phyloP scores from a whole-genome alignment of 768 basidiomycete species.

The Trichaptum fuscoviolaceum region DNA sequence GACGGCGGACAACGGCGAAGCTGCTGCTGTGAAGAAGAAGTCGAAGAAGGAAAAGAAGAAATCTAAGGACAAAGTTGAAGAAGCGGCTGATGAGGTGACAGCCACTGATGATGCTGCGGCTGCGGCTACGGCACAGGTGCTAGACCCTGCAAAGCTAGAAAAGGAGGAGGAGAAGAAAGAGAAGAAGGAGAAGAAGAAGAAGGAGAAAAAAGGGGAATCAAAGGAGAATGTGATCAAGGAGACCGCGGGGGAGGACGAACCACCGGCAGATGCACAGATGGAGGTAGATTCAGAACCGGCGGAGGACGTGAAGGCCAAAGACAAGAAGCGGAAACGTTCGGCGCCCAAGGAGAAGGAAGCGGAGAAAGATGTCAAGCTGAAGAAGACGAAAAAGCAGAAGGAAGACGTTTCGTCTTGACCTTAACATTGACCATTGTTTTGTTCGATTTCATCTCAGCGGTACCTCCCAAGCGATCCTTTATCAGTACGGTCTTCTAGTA shows the following conservation, averaged over 20 bases:
- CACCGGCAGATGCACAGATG: slow-evolving; percentile 9
- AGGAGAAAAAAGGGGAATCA: slow-evolving; percentile 19
- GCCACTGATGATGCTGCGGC: slow-evolving; percentile 5
- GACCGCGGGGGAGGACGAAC: too few species aligned
- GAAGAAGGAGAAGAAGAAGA: slow-evolving; percentile 20
- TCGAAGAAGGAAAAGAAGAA: slow-evolving; percentile 25
- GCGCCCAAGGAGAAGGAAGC: slow-evolving; percentile 18
- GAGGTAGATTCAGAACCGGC: slow-evolving; percentile 8
- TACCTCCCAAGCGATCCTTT: neutral
- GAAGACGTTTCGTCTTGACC: neutral
- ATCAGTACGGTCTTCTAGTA: neutral
- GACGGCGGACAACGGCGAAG: neutral
- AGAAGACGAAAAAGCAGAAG: slow-evolving; percentile 23
- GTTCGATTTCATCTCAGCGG: neutral
- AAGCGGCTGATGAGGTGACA: slow-evolving; percentile 15
- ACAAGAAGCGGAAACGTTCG: slow-evolving; percentile 21
- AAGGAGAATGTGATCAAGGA: slow-evolving; percentile 4
- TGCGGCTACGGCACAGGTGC: slow-evolving; percentile 3
- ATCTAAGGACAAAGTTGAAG: slow-evolving; percentile 14
- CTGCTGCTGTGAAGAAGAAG: slow-evolving; percentile 14
- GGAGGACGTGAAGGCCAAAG: slow-evolving; percentile 22
- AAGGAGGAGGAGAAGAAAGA: slow-evolving; percentile 15
- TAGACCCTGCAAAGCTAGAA: slow-evolving; percentile 2
- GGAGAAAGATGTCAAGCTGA: slow-evolving; percentile 23
- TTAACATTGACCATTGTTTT: neutral